Evolutionary conservation across 2,329 filamentous ascomycete species (phyloP), one percentile per base, ranked within the genome.

Genomic region (Achaetomium macrosporum): DNA sequence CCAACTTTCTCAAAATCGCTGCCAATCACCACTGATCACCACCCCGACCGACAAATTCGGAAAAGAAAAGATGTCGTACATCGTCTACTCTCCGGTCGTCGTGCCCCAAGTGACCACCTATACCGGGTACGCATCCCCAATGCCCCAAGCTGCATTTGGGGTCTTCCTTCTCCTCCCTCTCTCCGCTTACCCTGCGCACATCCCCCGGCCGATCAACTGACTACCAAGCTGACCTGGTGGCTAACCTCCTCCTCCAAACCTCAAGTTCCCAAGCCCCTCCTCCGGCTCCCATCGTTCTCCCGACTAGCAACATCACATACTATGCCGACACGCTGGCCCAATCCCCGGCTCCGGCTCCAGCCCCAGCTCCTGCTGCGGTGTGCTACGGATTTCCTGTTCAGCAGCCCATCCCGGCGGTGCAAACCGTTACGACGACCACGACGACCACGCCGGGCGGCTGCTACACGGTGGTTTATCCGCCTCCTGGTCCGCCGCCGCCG

Each of bases 71-170:
- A 50, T 50, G 40, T 55, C 50, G 16, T 49, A 46, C 49, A 15
- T 50, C 42, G 15, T 55, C 29, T 52, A 52, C 31, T 31, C 30
- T 13, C 30, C 45, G 15, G 6, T 55, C 31, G 39, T 52, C 10
- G n/a, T 41, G 6, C 53, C 52, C 40, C 48, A 55, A 39, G 41
- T 55, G 1, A 56, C 50, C 16, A 56, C 46, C 11, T 50, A 52
- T 37, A 33, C 31, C 9, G 50, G 42, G 54, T 56, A 56, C 15
- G 45, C n/a, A 36, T 20, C 19, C 15, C 3, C n/a, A 37, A 12
- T 15, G 7, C 33, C 5, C 43, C 31, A 33, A 5, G 13, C 15
- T 7, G 2, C 20, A 16, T 9, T 36, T 8, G 2, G 12, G 30
- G 8, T 19, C 19, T 12, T 15, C 13, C 29, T 10, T 11, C 30